Base-by-base conservation (phyloP, 2,329 filamentous ascomycete species). In the Cytospora chrysosperma region DNA sequence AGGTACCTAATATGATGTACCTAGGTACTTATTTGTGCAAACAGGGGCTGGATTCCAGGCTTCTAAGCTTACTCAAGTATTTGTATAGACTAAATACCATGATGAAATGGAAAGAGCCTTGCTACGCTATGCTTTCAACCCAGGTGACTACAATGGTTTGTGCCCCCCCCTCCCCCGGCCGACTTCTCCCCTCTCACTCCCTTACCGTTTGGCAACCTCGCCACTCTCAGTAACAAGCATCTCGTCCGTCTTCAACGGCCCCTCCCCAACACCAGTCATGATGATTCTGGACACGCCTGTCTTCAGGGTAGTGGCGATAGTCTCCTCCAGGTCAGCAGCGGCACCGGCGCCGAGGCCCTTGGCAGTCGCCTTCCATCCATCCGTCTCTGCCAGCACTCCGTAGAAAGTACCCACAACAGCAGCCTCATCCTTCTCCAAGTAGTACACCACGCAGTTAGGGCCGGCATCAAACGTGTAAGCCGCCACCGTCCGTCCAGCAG, bases 381-480 rank as follows among this genome's bases (percentile, higher is more conserved):
- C 82, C n/a, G 88, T 82, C 3, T 64, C 67, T 1, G 77, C 80
- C 27, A 94, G 74, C 21, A 90, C 81, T 47, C 80, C 79, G 79
- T 91, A 90, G 77, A 99, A 90, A 0, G 88, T 85, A 10, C 93
- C 93, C 0, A 93, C 86, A 4, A 98, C 88, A 3, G 83, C 77
- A 50, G 84, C 82, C 67, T 88, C 84, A 69, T 96, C 85, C 80
- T 93, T 83, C 73, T 93, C 90, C 49, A 93, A 85, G 74, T 96
- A 98, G 82, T 99, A 99, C 57, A 99, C 87, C 57, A 99, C 96
- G 49, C 93, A 93, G 78, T 99, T 99, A 61, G 95, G 95, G 59
- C 95, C 95, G 0, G 95, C 95, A 74, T 99, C 95, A 72, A 98
- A 99, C 0, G 95, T 99, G 77, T 99, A 99, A 4, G 95, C 95